These are phyloP conservation scores for Dactylellina cionopaga DNA, from an alignment of 2,329 filamentous ascomycete species.

Conservation along the genomic window DNA sequence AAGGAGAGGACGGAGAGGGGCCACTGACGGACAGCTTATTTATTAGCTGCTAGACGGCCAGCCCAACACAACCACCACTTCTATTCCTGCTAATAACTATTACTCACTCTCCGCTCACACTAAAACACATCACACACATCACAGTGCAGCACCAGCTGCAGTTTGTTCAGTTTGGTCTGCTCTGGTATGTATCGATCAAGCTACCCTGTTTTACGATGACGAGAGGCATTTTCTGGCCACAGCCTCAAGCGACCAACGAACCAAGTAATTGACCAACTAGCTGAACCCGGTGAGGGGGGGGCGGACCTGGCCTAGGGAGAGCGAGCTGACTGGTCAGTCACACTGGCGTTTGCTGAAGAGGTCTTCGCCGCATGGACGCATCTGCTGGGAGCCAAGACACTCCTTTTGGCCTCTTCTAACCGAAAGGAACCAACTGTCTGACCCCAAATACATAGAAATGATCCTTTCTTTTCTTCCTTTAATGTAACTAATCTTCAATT, in stretches of 20 bases:
- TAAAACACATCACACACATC: slow-evolving; percentile 12
- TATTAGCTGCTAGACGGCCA: too few relatives aligned
- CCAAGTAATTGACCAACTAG: not conserved
- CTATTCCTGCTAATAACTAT: too few relatives aligned
- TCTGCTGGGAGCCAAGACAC: slow-evolving; percentile 1
- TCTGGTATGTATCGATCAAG: not conserved
- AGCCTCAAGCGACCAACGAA: too few relatives aligned
- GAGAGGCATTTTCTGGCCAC: slow-evolving; percentile 6
- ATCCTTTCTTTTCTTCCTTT: not conserved
- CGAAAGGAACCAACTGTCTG: slow-evolving; percentile 2
- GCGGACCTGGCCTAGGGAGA: slow-evolving; percentile 4
- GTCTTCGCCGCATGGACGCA: slow-evolving; percentile 2
- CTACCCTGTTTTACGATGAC: not conserved
- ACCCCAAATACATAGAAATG: not conserved
- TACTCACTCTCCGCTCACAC: too few relatives aligned
- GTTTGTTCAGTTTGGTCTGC: too few relatives aligned
- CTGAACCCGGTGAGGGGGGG: not conserved
- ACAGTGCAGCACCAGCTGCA: not conserved
- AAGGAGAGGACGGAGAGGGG: slow-evolving; percentile 11
- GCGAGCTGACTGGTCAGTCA: not conserved
- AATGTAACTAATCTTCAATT: too few relatives aligned
- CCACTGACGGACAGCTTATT: slow-evolving; percentile 44
- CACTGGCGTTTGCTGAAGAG: not conserved
- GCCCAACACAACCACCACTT: too few relatives aligned
- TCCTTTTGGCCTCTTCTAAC: slow-evolving; percentile 37